phyloP scores from a whole-genome alignment of 495 filamentous ascomycete genomes.

The Saxophila tyrrhenica region DNA sequence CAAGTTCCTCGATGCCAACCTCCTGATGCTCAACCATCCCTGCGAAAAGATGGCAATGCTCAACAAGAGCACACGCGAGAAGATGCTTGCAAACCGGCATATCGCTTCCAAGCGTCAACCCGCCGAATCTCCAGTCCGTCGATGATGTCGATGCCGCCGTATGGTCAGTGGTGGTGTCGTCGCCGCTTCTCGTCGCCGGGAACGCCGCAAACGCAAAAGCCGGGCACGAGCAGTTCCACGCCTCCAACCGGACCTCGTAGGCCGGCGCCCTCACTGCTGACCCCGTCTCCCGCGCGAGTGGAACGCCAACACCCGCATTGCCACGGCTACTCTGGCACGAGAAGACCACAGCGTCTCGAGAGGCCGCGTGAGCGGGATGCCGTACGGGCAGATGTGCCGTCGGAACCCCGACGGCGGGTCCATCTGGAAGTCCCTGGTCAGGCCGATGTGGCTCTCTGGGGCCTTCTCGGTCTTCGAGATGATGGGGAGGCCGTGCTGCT shows the following conservation, averaged over 20 bases:
- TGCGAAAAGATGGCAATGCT: conserved; percentile 50
- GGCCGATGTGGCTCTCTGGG: too few relatives aligned
- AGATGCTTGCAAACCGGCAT: conserved; percentile 78
- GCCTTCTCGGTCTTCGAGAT: conserved; percentile 16
- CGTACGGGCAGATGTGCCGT: too few relatives aligned
- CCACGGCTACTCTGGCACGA: too few relatives aligned
- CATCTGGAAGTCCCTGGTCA: too few relatives aligned
- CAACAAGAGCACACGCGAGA: conserved; percentile 70
- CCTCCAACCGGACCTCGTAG: conserved; percentile 59
- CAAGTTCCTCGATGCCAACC: conserved; percentile 56
- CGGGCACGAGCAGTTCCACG: conserved; percentile 89
- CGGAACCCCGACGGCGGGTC: too few relatives aligned
- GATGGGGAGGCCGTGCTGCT: conserved; percentile 14
- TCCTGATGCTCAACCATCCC: conserved; percentile 41
- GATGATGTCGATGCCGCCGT: conserved; percentile 1
- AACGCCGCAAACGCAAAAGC: conserved; percentile 66
- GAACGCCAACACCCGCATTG: too few relatives aligned
- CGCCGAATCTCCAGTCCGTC: conserved; percentile 38
- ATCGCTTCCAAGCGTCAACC: conserved; percentile 31
- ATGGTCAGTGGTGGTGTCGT: conserved; percentile 3
- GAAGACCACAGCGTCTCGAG: too few relatives aligned
- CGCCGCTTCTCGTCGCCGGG: conserved; percentile 23
- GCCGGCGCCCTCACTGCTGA: conserved; percentile 13
- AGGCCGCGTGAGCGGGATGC: too few relatives aligned
- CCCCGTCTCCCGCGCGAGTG: background rate